Conservation (phyloP, 768 basidiomycete species). For the Tephrocybe rancida region DNA sequence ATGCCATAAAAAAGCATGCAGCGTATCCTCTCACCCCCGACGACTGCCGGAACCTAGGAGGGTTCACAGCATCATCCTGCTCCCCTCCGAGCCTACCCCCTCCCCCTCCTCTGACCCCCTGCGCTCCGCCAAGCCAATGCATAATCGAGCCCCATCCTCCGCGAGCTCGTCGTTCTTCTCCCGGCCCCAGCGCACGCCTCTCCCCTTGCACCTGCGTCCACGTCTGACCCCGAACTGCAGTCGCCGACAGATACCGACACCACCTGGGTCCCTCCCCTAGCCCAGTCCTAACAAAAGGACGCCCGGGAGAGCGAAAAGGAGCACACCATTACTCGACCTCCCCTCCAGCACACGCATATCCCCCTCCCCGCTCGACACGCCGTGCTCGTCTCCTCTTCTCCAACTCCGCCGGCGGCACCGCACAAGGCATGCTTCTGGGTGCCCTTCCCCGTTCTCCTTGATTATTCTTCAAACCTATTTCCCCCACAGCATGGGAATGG, state of each 20-base stretch:
- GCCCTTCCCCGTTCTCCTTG: too few relatives aligned
- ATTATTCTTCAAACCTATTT: too few relatives aligned
- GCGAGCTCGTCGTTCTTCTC: constrained; percentile 14
- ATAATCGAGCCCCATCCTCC: constrained; percentile 1
- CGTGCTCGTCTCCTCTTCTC: too few relatives aligned
- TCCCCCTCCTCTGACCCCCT: background rate
- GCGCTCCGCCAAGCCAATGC: background rate
- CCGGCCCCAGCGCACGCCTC: constrained; percentile 4
- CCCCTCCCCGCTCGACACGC: too few relatives aligned
- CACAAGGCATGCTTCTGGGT: too few relatives aligned
- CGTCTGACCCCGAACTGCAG: too few relatives aligned
- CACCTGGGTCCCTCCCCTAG: background rate
- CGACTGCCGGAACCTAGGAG: background rate
- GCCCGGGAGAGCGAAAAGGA: too few relatives aligned
- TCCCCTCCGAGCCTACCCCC: background rate
- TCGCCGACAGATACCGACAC: too few relatives aligned
- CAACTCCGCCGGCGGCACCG: too few relatives aligned
- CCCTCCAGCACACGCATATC: too few relatives aligned
- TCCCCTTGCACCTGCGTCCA: background rate
- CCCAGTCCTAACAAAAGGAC: background rate
- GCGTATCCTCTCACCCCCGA: background rate
- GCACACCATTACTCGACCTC: too few relatives aligned
- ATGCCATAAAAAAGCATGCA: background rate
- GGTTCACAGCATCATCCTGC: constrained; percentile 1
- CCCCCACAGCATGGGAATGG: too few relatives aligned